Evolutionary conservation across 441 rosid species (phyloP).

Genomic region (Populus hybrid): DNA sequence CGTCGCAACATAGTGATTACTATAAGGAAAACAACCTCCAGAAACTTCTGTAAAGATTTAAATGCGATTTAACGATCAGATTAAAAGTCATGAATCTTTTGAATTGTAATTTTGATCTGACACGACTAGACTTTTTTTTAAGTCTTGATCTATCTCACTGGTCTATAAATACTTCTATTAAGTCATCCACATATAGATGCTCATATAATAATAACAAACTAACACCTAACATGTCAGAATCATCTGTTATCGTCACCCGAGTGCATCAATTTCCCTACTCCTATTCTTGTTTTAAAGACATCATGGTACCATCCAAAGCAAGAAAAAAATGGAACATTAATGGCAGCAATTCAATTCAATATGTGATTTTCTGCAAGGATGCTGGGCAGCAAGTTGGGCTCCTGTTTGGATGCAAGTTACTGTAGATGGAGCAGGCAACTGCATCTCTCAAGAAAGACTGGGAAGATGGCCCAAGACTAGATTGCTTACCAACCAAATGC

Average conservation of each 20-base stretch:
- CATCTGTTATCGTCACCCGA: accelerated
- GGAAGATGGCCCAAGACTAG: neutral
- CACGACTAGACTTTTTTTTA: accelerated
- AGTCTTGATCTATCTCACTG: too few species aligned
- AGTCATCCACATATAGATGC: accelerated
- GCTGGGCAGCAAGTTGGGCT: neutral
- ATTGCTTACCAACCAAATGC: neutral
- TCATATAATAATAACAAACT: accelerated
- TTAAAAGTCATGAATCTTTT: too few species aligned
- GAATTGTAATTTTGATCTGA: accelerated
- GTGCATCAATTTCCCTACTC: too few species aligned
- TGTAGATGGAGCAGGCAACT: too few species aligned
- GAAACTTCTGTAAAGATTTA: too few species aligned
- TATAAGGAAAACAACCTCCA: accelerated
- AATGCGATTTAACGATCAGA: too few species aligned
- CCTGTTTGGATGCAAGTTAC: neutral
- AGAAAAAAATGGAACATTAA: neutral
- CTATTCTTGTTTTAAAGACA: too few species aligned
- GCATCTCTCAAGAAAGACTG: too few species aligned
- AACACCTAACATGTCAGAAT: accelerated
- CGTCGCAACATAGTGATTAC: accelerated
- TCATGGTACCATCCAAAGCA: too few species aligned
- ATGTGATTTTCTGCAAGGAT: neutral
- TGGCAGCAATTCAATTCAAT: too few species aligned
- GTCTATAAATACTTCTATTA: too few species aligned